Evolutionary conservation across 148 eudicot genomes (phyloP).

Genomic region (Persicaria tinctoria): DNA sequence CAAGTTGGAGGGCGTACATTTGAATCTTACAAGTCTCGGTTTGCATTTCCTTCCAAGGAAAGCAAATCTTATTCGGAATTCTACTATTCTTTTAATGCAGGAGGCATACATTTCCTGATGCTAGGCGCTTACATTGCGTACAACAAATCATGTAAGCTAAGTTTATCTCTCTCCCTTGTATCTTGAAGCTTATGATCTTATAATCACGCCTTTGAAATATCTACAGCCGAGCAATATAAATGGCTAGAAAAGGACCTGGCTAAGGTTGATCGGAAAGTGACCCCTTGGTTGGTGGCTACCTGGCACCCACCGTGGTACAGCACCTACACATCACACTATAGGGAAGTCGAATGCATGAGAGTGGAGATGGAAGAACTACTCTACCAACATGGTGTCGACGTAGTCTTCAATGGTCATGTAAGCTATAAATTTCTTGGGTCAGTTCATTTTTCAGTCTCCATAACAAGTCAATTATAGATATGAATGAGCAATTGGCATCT

Average conservation of each 20-base stretch:
- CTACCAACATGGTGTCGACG: slow-evolving; percentile 56
- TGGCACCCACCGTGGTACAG: slow-evolving; percentile 99
- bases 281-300: slow-evolving; percentile 84
- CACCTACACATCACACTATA: slow-evolving; percentile 71
- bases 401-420: slow-evolving; percentile 94
- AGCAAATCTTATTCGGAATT: slow-evolving; percentile 72
- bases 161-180: neutral
- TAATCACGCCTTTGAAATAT: neutral
- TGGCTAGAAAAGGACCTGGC: slow-evolving; percentile 85
- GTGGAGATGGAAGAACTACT: slow-evolving; percentile 91
- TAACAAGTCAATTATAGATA: neutral
- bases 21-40: slow-evolving; percentile 80
- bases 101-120: slow-evolving; percentile 90
- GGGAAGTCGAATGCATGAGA: slow-evolving; percentile 93
- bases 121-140: slow-evolving; percentile 84
- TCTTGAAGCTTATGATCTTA: neutral
- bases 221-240: slow-evolving; percentile 78
- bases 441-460: neutral
- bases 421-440: slow-evolving; percentile 19
- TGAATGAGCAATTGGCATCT: neutral
- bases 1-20: slow-evolving; percentile 63
- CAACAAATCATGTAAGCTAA: slow-evolving; percentile 54
- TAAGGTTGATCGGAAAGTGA: slow-evolving; percentile 58
- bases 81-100: slow-evolving; percentile 93
- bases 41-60: slow-evolving; percentile 90